These are phyloP conservation scores for Byssochlamys sp. DNA, from an alignment of 2,329 filamentous ascomycete species.

Conservation along the genomic window DNA sequence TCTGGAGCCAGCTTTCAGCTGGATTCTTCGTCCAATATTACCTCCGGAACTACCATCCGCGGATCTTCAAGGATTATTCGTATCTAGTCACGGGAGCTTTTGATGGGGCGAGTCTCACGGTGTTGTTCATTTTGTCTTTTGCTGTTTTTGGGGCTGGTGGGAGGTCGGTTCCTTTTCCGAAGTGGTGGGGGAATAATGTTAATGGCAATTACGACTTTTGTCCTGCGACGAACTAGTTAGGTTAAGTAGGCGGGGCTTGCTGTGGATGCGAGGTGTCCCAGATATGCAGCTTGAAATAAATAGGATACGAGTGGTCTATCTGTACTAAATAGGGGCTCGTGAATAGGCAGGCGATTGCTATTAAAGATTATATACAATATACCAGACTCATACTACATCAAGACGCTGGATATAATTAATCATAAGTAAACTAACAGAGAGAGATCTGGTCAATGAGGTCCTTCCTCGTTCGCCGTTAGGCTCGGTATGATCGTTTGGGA, in stretches of 20 bases:
- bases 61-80: conserved; percentile 46
- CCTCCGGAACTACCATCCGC: conserved; percentile 44
- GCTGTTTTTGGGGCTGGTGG: conserved; percentile 48
- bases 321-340: too few relatives aligned
- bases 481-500: too few relatives aligned
- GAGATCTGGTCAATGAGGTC: conserved; percentile 13
- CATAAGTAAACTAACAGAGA: too few relatives aligned
- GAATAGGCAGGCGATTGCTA: too few relatives aligned
- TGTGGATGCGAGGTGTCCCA: too few relatives aligned
- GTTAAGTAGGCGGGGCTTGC: too few relatives aligned
- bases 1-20: conserved; percentile 35
- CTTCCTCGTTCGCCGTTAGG: too few relatives aligned
- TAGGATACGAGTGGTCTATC: too few relatives aligned
- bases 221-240: conserved; percentile 25
- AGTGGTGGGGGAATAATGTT: conserved; percentile 48
- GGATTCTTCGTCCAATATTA: conserved; percentile 46
- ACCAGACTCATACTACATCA: too few relatives aligned
- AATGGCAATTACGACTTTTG: conserved; percentile 43
- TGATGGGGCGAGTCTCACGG: conserved; percentile 42
- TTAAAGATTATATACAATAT: too few relatives aligned
- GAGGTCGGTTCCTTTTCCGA: conserved; percentile 36
- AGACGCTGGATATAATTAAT: too few relatives aligned
- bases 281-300: too few relatives aligned
- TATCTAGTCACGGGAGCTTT: conserved; percentile 47
- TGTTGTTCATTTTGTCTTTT: conserved; percentile 47